Conservation (phyloP, 2,329 filamentous ascomycete species). For the Hymenoscyphus linearis region DNA sequence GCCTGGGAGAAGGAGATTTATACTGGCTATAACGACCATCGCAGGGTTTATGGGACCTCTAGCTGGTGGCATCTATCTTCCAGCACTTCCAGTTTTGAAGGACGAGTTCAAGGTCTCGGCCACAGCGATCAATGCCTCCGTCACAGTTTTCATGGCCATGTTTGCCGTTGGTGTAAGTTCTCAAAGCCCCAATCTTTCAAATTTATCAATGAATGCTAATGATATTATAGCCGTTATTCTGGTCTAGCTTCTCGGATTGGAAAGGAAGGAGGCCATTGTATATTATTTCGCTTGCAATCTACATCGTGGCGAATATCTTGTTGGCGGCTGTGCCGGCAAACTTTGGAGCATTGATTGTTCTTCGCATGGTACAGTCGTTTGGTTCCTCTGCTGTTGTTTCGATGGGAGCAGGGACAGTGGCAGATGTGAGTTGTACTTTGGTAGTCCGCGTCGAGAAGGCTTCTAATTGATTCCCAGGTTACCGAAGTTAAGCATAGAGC, state of each 20-base stretch:
- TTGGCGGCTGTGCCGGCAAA: slow-evolving; percentile 4
- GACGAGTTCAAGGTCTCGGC: slow-evolving; percentile 3
- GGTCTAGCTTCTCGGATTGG: slow-evolving; percentile 5
- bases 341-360: slow-evolving; percentile 3
- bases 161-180: slow-evolving; percentile 6
- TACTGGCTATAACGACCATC: slow-evolving; percentile 3
- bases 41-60: slow-evolving; percentile 4
- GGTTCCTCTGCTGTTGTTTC: slow-evolving; percentile 2
- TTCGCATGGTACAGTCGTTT: slow-evolving; percentile 6
- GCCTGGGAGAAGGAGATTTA: slow-evolving; percentile 3
- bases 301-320: slow-evolving; percentile 4
- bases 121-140: slow-evolving; percentile 6
- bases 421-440: slow-evolving; percentile 1
- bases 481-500: slow-evolving; percentile 7
- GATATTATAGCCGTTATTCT: slow-evolving; percentile 1
- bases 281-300: slow-evolving; percentile 5
- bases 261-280: slow-evolving; percentile 5
- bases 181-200: background rate
- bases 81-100: slow-evolving; percentile 3
- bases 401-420: slow-evolving; percentile 5
- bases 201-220: background rate
- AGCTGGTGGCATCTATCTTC: slow-evolving; percentile 4
- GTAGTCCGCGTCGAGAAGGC: background rate
- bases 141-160: slow-evolving; percentile 5
- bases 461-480: background rate